Evolutionary conservation across 306 rosid species (phyloP).

Genomic region (Prunus dulcis): DNA sequence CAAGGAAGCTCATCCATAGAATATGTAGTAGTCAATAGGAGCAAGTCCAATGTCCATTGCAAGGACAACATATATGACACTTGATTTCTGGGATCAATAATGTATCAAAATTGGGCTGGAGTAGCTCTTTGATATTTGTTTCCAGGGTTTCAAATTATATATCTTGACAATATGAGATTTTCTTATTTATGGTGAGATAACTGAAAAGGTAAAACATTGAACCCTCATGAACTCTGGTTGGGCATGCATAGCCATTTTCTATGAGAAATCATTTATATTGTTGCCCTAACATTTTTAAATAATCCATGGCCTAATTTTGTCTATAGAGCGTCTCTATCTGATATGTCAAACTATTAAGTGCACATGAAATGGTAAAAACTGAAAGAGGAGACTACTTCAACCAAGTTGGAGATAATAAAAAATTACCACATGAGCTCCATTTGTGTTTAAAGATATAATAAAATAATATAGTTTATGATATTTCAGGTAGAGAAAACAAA

Average conservation of each 20-base stretch:
- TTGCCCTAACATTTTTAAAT: too few relatives aligned
- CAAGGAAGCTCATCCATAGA: conserved; percentile 41
- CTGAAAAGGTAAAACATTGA: not conserved
- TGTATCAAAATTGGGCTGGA: not conserved
- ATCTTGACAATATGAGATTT: not conserved
- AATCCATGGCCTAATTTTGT: too few relatives aligned
- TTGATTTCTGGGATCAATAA: not conserved
- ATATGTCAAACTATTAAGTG: too few relatives aligned
- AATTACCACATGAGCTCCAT: too few relatives aligned
- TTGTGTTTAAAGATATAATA: too few relatives aligned
- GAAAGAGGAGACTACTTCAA: too few relatives aligned
- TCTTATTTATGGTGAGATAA: not conserved
- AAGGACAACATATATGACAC: not conserved
- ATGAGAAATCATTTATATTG: too few relatives aligned
- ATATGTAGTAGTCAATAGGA: not conserved
- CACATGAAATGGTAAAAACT: too few relatives aligned
- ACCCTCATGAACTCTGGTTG: not conserved
- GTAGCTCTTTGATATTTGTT: not conserved
- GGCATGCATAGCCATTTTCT: not conserved
- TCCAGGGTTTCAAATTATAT: not conserved
- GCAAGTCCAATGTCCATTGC: not conserved
- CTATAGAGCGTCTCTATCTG: too few relatives aligned
- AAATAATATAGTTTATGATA: too few relatives aligned
- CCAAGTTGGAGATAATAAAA: too few relatives aligned
- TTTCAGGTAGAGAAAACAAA: too few relatives aligned